Evolutionary conservation across 1,284 basidiomycete species (phyloP).

Genomic region (Leccinum solheimii): DNA sequence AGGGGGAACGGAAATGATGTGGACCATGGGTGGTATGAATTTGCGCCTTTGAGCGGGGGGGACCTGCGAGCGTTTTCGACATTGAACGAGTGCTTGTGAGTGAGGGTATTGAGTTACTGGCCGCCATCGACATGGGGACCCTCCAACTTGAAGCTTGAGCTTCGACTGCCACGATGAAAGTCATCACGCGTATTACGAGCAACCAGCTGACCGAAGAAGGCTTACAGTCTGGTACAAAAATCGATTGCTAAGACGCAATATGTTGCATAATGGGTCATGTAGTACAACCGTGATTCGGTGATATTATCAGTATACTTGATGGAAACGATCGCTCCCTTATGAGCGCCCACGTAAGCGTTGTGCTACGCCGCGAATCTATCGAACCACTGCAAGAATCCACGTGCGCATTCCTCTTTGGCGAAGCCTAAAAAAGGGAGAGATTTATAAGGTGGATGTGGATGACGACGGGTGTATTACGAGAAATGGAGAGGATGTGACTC

Average conservation of each 20-base stretch:
- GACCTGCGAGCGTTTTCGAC: conserved; percentile 40
- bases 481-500: neutral
- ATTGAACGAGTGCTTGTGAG: conserved; percentile 11
- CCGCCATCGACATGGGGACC: neutral
- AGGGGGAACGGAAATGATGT: neutral
- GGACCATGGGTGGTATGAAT: neutral
- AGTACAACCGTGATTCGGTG: neutral
- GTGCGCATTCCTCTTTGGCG: conserved; percentile 60
- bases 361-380: conserved; percentile 38
- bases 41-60: conserved; percentile 21
- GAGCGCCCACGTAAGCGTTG: neutral
- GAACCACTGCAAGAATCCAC: conserved; percentile 51
- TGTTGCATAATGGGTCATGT: neutral
- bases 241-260: neutral
- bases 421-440: conserved; percentile 41
- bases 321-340: neutral
- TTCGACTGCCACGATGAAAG: neutral
- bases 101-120: neutral
- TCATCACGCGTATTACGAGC: neutral
- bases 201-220: neutral
- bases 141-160: neutral
- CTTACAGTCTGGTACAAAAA: neutral
- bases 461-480: conserved; percentile 21
- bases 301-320: neutral
- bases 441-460: conserved; percentile 20